Percentiles rank a stretch among this genome's conserved stretches.
phyloP scores from a whole-genome alignment of 306 rosid genomes.

The Vicia villosa region DNA sequence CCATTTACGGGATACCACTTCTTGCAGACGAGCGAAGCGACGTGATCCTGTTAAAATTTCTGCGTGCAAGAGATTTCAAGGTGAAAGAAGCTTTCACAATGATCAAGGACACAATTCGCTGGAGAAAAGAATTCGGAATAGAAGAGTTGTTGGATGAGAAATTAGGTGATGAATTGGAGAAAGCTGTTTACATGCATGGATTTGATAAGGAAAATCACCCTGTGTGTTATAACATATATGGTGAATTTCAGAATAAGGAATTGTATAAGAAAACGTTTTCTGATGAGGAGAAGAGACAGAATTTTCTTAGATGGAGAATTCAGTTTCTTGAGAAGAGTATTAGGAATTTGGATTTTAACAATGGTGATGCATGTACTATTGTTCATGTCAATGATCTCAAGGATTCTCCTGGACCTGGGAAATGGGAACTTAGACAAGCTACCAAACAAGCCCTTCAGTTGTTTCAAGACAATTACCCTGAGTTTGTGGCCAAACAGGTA shows the following conservation, averaged over 20 bases:
- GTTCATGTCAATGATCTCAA: slow-evolving; percentile 77
- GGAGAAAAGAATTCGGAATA: slow-evolving; percentile 80
- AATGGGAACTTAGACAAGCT: slow-evolving; percentile 78
- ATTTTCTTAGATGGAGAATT: slow-evolving; percentile 67
- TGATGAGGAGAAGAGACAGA: slow-evolving; percentile 65
- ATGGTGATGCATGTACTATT: slow-evolving; percentile 63
- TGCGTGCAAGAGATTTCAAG: slow-evolving; percentile 85
- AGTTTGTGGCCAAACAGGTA: slow-evolving; percentile 85
- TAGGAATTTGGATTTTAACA: slow-evolving; percentile 65
- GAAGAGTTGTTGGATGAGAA: slow-evolving; percentile 62
- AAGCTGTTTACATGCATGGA: slow-evolving; percentile 68
- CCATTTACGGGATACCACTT: slow-evolving; percentile 76
- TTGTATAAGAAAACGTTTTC: slow-evolving; percentile 64
- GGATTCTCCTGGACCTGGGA: slow-evolving; percentile 70
- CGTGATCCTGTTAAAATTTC: slow-evolving; percentile 74
- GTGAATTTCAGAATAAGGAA: slow-evolving; percentile 63
- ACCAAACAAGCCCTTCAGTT: slow-evolving; percentile 71
- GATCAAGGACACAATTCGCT: slow-evolving; percentile 74
- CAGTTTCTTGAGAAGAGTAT: slow-evolving; percentile 72
- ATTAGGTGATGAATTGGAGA: slow-evolving; percentile 49
- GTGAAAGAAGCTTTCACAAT: slow-evolving; percentile 80
- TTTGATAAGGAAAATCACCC: slow-evolving; percentile 75
- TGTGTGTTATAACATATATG: slow-evolving; percentile 71
- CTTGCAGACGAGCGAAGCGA: slow-evolving; percentile 78
- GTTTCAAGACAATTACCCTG: slow-evolving; percentile 79